Percentiles rank a stretch among this genome's conserved stretches.
phyloP scores from a whole-genome alignment of 306 rosid species.

The Vigna nakashimae region DNA sequence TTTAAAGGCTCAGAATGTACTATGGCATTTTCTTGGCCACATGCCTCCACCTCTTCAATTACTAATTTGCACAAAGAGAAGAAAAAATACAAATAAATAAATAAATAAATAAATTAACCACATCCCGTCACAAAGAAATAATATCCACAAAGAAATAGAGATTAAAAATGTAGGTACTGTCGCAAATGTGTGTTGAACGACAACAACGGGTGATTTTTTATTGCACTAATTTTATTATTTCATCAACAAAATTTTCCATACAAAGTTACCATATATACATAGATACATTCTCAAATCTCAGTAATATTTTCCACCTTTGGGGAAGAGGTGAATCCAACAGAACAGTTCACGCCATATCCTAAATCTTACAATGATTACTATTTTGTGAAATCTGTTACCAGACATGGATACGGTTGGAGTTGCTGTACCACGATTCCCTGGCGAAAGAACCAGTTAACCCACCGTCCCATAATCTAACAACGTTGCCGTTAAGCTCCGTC shows the following conservation, averaged over 20 bases:
- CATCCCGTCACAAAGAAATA: background rate
- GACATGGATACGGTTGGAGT: conserved; percentile 43
- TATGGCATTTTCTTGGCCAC: background rate
- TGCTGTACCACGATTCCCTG: conserved; percentile 22
- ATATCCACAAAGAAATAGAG: too few species aligned
- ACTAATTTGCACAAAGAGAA: background rate
- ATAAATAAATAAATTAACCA: background rate
- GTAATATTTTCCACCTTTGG: conserved; percentile 9
- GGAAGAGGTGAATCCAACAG: conserved; percentile 16
- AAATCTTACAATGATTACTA: conserved; percentile 8
- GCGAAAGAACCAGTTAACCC: conserved; percentile 10
- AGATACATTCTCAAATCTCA: conserved; percentile 21
- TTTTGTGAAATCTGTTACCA: conserved; percentile 35
- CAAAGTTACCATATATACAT: conserved; percentile 19
- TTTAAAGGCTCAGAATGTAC: background rate
- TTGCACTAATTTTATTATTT: background rate
- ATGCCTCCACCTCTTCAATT: background rate
- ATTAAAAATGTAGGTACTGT: too few species aligned
- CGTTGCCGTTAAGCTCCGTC: conserved; percentile 76
- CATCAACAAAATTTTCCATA: conserved; percentile 25
- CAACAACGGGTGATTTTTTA: background rate
- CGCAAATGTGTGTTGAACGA: background rate
- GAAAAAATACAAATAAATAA: too few species aligned
- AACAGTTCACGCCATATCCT: conserved; percentile 2
- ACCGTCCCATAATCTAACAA: conserved; percentile 73